A percentile compares a stretch with the other conserved stretches of the same genome.
Evolutionary conservation across 345 rosid genomes (phyloP).

Genomic region (Sonneratia caseolaris): DNA sequence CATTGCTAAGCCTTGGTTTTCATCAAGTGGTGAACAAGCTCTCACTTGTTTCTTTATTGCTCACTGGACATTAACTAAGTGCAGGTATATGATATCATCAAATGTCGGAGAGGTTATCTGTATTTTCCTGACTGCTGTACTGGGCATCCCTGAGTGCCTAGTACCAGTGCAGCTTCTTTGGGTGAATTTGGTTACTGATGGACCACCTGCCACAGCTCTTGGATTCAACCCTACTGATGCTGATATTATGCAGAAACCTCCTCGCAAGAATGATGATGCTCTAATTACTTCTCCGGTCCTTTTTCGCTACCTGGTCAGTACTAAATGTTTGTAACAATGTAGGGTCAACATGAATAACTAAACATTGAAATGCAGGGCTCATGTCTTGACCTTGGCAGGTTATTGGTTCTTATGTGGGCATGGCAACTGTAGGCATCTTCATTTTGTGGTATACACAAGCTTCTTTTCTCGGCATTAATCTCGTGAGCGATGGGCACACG

Average conservation of each 20-base stretch:
- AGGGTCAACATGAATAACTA: background rate
- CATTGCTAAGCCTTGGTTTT: background rate
- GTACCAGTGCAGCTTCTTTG: constrained; percentile 94
- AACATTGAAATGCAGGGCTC: background rate
- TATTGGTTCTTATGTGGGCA: constrained; percentile 80
- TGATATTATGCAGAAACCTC: constrained; percentile 78
- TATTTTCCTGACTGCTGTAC: constrained; percentile 74
- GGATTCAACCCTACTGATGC: constrained; percentile 90
- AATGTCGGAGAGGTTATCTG: constrained; percentile 93
- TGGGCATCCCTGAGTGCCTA: constrained; percentile 89
- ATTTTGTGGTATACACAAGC: constrained; percentile 76
- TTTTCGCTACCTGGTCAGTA: constrained; percentile 61
- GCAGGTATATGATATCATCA: constrained; percentile 94
- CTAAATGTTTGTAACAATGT: background rate
- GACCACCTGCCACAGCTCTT: constrained; percentile 95
- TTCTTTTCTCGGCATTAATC: constrained; percentile 67
- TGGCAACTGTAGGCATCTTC: constrained; percentile 92
- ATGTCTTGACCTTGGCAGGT: constrained; percentile 34
- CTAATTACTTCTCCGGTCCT: constrained; percentile 71
- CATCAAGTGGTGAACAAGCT: background rate
- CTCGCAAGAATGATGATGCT: constrained; percentile 68
- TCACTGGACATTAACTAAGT: constrained; percentile 7
- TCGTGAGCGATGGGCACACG: constrained; percentile 67
- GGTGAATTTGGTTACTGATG: constrained; percentile 95
- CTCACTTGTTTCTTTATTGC: constrained; percentile 3